These are phyloP conservation scores for Lepiota brunneoincarnata DNA, from an alignment of 768 basidiomycete species.

Conservation along the genomic window DNA sequence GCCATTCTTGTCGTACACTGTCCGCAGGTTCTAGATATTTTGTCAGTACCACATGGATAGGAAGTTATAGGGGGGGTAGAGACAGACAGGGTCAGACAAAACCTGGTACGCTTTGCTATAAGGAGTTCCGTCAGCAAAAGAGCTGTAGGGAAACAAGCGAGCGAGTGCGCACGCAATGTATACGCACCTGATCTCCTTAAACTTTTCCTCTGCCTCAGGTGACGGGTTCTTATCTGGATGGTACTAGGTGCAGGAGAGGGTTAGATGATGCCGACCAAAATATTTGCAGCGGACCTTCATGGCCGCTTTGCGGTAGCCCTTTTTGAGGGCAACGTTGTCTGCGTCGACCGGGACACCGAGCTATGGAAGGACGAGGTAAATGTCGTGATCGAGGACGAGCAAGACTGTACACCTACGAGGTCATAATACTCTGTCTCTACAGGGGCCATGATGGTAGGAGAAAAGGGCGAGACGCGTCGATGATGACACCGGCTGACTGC, in stretches of 20 bases:
- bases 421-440: slow-evolving; percentile 91
- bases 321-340: slow-evolving; percentile 83
- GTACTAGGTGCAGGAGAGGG: slow-evolving; percentile 53
- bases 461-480: neutral
- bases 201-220: slow-evolving; percentile 91
- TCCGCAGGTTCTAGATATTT: slow-evolving; percentile 64
- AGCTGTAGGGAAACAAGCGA: neutral
- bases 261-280: slow-evolving; percentile 6
- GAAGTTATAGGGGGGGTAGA: slow-evolving; percentile 6
- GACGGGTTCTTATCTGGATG: slow-evolving; percentile 96
- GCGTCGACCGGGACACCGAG: slow-evolving; percentile 71
- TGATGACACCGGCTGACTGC: neutral
- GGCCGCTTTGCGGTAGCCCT: slow-evolving; percentile 91
- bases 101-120: slow-evolving; percentile 93
- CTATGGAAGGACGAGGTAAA: slow-evolving; percentile 31
- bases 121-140: neutral
- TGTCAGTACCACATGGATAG: slow-evolving; percentile 6
- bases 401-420: slow-evolving; percentile 45
- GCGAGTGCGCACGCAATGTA: neutral
- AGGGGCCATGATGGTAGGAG: slow-evolving; percentile 59
- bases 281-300: slow-evolving; percentile 65
- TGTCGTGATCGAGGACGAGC: too few relatives aligned
- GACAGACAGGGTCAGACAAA: slow-evolving; percentile 73
- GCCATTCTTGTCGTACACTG: slow-evolving; percentile 94
- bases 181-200: slow-evolving; percentile 89